Evolutionary conservation across 768 basidiomycete genomes (phyloP).

Genomic region (Suillus brevipes): DNA sequence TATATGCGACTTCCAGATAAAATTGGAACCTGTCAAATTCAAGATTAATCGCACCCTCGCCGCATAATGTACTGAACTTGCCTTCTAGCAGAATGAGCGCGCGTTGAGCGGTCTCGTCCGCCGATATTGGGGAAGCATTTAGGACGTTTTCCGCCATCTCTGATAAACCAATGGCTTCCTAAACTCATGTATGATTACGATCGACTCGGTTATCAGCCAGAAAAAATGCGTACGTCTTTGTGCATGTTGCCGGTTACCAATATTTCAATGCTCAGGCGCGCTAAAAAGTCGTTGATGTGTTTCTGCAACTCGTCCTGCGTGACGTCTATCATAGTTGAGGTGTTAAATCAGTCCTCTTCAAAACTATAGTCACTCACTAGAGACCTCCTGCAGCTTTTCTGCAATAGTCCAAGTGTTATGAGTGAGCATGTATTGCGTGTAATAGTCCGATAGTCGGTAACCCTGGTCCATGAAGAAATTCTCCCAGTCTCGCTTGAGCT

Average conservation of each 20-base stretch:
- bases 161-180: slow-evolving; percentile 79
- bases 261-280: slow-evolving; percentile 65
- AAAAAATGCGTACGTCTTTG: slow-evolving; percentile 60
- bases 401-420: slow-evolving; percentile 74
- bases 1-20: slow-evolving; percentile 62
- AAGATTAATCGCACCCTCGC: slow-evolving; percentile 15
- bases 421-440: slow-evolving; percentile 66
- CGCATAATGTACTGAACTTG: slow-evolving; percentile 28
- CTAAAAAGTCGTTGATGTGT: slow-evolving; percentile 61
- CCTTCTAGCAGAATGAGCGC: slow-evolving; percentile 72
- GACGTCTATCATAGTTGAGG: slow-evolving; percentile 48
- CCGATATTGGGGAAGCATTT: slow-evolving; percentile 50
- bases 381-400: slow-evolving; percentile 75
- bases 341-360: background rate
- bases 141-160: slow-evolving; percentile 72
- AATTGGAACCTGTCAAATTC: slow-evolving; percentile 58
- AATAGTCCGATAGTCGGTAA: slow-evolving; percentile 77
- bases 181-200: slow-evolving; percentile 11
- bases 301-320: slow-evolving; percentile 67
- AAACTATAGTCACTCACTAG: slow-evolving; percentile 48
- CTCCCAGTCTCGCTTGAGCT: slow-evolving; percentile 78
- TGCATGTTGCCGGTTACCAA: slow-evolving; percentile 83
- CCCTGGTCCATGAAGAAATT: slow-evolving; percentile 89
- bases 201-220: background rate
- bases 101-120: slow-evolving; percentile 53